Evolutionary conservation across 495 filamentous ascomycete species (phyloP), one percentile per base, ranked within the genome.

Genomic region (Neurospora sp.): DNA sequence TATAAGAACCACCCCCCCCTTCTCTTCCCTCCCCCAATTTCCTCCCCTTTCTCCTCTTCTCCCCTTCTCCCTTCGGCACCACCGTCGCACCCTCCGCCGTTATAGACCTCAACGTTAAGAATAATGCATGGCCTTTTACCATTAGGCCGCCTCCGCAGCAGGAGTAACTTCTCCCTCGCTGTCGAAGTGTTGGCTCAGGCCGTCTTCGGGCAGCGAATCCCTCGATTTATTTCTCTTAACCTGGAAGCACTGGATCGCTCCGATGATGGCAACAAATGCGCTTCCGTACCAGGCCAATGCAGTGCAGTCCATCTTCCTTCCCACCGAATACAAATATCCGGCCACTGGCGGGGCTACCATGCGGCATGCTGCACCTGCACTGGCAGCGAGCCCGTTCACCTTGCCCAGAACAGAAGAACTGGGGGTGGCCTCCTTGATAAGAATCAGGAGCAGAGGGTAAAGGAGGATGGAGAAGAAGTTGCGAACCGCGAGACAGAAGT

Each of bases 391-490:
- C 2, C 93, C 93, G 75, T 96, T 96, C 71, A 96, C 90, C 77
- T 88, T 92, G 16, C 93, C 93, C 61, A 96, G 84, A 22, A 89
- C 85, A 0, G 84, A 87, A 9, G 85, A 82, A 18, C 88, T 88
- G 3, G 92, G 91, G 22, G 91, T 91, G 0, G 93, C 90, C 83
- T 94, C 92, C 79, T 95, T 96, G 83, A 96, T 88, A 9, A 96
- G 85, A 53, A 96, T 94, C 42, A 96, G 83, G 9, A 96, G 86
- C 4, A 95, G 84, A 0, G 93, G 93, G 74, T 93, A 96, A 27
- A 89, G 85, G 70, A 94, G 83, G 72, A 95, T 96, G 4, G 89
- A 90, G 37, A 93, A 87, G 72, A 93, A 83, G 75, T 95, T 94
- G 41, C 93, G 89, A 59, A 94, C 84, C 0, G 87, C 81, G 27